Base-by-base conservation (phyloP, 1,284 basidiomycete genomes). In the Schizophyllum commune region DNA sequence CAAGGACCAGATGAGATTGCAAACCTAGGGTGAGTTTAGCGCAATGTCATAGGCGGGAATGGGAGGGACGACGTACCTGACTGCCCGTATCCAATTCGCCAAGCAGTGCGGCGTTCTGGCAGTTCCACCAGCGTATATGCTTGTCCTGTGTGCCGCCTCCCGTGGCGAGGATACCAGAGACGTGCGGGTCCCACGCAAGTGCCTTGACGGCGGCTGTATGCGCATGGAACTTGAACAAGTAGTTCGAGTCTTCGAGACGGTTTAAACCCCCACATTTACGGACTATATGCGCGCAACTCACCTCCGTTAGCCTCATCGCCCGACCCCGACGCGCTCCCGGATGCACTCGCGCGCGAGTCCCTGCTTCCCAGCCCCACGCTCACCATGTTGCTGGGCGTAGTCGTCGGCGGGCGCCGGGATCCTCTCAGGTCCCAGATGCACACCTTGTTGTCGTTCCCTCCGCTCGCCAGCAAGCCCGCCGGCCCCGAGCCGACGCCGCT, bases 131-230 rank as follows among this genome's bases (percentile, higher is more conserved):
- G 58, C 96, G 81, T 61, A 99, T 96, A 71, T 95, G 96, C 77
- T 96, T 98, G 72, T 94, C 94, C 65, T 96, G 94, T 9, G 97
- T 99, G 13, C 96, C 97, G 27, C 97, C 96, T n/a, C 97, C 97
- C 2, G 92, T 94, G 0, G 96, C 97, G 21, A 99, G 77, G 1
- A 98, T 82, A 1, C 95, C 95, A 19, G 90, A 81, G 62, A 97
- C 84, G 73, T 99, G 97, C 4, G 96, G 96, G 71, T 93, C 95
- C 96, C 97, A 99, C 1, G 95, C 94, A 19, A 99, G 88, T 1
- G 97, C 96, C 72, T 99, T 99, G 64, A 99, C 95, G 0, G 96
- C 96, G 0, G 97, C 96, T 2, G 90, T 92, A 71, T 99, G 97
- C 66, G 98, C 93, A 61, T 94, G 92, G 73, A 98, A 99, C 69